Percentiles rank a stretch among this genome's conserved stretches.
Conservation (phyloP, 1,284 basidiomycete species). For the Porodaedalea pini region DNA sequence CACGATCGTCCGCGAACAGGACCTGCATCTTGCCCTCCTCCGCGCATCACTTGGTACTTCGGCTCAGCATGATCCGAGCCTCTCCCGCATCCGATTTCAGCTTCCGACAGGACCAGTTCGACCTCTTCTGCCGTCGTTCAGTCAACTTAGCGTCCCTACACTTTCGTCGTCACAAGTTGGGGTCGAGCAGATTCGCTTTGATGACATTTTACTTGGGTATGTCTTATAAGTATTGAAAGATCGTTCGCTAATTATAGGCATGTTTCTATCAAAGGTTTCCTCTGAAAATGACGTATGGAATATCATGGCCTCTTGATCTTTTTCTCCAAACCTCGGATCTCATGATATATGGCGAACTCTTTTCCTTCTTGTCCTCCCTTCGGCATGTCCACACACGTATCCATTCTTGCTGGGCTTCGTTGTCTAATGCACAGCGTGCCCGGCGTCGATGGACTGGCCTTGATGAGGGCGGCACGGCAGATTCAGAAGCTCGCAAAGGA, state of each 20-base stretch:
- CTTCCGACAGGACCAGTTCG: slow-evolving; percentile 77
- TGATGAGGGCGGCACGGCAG: slow-evolving; percentile 81
- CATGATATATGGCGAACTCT: slow-evolving; percentile 70
- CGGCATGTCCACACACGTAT: slow-evolving; percentile 79
- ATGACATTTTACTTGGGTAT: slow-evolving; percentile 68
- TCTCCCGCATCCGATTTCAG: slow-evolving; percentile 67
- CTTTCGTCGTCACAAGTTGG: slow-evolving; percentile 31
- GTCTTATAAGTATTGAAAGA: neutral
- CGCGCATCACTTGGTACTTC: slow-evolving; percentile 82
- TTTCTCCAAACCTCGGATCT: slow-evolving; percentile 79
- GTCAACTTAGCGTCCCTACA: slow-evolving; percentile 32
- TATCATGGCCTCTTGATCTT: slow-evolving; percentile 85
- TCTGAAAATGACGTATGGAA: slow-evolving; percentile 61
- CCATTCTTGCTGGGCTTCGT: slow-evolving; percentile 76
- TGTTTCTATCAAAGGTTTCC: slow-evolving; percentile 40
- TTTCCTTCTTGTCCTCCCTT: slow-evolving; percentile 79
- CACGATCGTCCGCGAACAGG: slow-evolving; percentile 82
- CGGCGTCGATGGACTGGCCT: slow-evolving; percentile 81
- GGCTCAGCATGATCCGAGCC: slow-evolving; percentile 74
- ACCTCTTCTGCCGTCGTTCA: slow-evolving; percentile 70
- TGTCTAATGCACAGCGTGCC: slow-evolving; percentile 79
- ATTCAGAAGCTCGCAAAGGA: slow-evolving; percentile 56
- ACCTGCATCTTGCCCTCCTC: slow-evolving; percentile 76
- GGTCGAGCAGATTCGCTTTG: slow-evolving; percentile 53
- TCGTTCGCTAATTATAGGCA: neutral